Conservation (phyloP, 2,329 filamentous ascomycete genomes). For the Stemphylium beticola region DNA sequence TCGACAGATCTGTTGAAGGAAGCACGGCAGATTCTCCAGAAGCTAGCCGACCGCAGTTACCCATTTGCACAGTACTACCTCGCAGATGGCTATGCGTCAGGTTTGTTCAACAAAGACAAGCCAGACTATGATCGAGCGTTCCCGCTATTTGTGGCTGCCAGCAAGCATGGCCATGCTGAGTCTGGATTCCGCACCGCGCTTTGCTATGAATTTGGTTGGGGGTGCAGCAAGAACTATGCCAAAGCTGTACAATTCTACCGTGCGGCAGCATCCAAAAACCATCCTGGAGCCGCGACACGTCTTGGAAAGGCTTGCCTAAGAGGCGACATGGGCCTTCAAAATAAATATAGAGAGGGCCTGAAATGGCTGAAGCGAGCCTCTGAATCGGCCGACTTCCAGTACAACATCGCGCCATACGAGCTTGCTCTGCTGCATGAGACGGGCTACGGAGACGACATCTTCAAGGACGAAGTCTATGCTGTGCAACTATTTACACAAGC, state of each 20-base stretch:
- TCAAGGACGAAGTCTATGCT: constrained; percentile 87
- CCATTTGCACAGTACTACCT: constrained; percentile 99
- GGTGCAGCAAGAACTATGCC: constrained; percentile 83
- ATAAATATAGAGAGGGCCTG: constrained; percentile 85
- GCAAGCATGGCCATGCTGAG: constrained; percentile 96
- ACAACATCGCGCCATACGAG: constrained; percentile 92
- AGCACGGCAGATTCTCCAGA: constrained; percentile 87
- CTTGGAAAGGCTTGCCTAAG: constrained; percentile 88
- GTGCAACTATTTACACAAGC: constrained; percentile 94
- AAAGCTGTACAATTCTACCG: constrained; percentile 96
- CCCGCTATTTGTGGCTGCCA: constrained; percentile 87
- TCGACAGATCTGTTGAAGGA: constrained; percentile 75
- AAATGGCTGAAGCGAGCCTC: constrained; percentile 96
- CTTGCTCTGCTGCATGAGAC: constrained; percentile 86
- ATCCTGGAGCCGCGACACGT: constrained; percentile 92
- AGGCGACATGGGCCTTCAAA: constrained; percentile 83
- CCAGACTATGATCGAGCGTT: constrained; percentile 92
- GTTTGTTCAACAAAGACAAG: constrained; percentile 92
- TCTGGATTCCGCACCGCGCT: constrained; percentile 91
- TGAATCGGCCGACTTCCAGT: constrained; percentile 87
- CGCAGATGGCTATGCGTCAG: constrained; percentile 90
- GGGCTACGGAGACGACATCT: constrained; percentile 93
- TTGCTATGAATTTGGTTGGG: constrained; percentile 99
- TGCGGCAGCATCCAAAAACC: constrained; percentile 87
- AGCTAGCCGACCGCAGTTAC: constrained; percentile 83